Base-by-base conservation (phyloP, 139 green algal species). In the Chlamydomonas sphaeroides region DNA sequence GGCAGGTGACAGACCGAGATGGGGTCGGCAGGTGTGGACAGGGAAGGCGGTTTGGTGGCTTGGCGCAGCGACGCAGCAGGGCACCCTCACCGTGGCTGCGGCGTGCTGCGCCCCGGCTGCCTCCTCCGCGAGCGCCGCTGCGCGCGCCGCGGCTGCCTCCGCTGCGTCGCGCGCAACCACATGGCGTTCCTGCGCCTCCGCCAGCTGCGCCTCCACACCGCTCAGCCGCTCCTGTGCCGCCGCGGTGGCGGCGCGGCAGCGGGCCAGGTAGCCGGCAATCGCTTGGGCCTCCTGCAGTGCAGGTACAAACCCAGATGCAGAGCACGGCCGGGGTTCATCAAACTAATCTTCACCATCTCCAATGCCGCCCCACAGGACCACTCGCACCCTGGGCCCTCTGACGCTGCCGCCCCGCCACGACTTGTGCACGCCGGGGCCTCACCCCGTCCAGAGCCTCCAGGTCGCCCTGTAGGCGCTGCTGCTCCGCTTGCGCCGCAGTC, bases 371-470 rank as follows among this genome's bases (percentile, higher is more conserved):
- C 10, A 8, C 45, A 8, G 45, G 45, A 14, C 45, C 45, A 14
- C 45, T 14, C 45, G 45, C 45, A 51, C 10, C 45, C 10, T 51
- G 45, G 10, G 45, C 45, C 8, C 45, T 51, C 10, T 51, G 45
- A 14, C 45, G 45, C 14, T 51, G 45, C 10, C 10, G 8, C 45
- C 10, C 10, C 45, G 45, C 8, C 45, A 51, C 10, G 10, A 51
- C 45, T 51, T 51, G 8, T 8, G 10, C 8, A 14, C 45, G 10
- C 45, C 8, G 14, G 10, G 10, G 15, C 57, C 71, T 2, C 33
- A 83, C 76, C 76, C 61, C 35, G 5, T 83, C 48, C 42, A 83
- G 48, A 18, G 53, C 32, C 45, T 65, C 36, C 32, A 83, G 62
- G 3, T 30, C 45, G 5, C 2, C 62, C 35, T 65, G 42, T 45